A percentile compares a stretch with the other conserved stretches of the same genome.
Evolutionary conservation across 2,329 filamentous ascomycete genomes (phyloP).

Genomic region (Cladophialophora psammophila): DNA sequence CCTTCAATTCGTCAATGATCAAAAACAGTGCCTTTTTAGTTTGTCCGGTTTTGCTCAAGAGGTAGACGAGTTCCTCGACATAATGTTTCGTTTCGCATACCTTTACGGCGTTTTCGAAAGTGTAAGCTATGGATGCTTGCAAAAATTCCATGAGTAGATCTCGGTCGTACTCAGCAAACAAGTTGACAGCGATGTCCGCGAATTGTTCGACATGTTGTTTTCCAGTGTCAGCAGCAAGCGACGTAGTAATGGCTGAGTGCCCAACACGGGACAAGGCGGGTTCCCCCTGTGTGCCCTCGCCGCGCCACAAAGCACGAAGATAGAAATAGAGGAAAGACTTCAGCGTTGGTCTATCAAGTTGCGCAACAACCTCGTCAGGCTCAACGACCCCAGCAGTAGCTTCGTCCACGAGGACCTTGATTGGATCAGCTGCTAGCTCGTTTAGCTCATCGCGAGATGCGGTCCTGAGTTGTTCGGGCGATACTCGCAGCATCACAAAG

Average conservation of each 20-base stretch:
- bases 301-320: slow-evolving; percentile 82
- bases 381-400: slow-evolving; percentile 86
- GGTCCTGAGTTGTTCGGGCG: slow-evolving; percentile 69
- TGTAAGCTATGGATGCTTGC: slow-evolving; percentile 82
- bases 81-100: slow-evolving; percentile 83
- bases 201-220: slow-evolving; percentile 81
- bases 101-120: slow-evolving; percentile 74
- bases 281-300: slow-evolving; percentile 57
- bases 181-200: slow-evolving; percentile 81
- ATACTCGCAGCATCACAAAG: slow-evolving; percentile 86
- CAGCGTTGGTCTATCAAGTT: slow-evolving; percentile 73
- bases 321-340: slow-evolving; percentile 90
- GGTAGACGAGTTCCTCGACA: slow-evolving; percentile 91
- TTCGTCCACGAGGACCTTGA: slow-evolving; percentile 86
- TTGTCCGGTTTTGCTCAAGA: slow-evolving; percentile 93
- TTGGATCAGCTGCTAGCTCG: slow-evolving; percentile 80
- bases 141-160: slow-evolving; percentile 85
- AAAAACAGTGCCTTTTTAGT: slow-evolving; percentile 89
- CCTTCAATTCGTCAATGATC: slow-evolving; percentile 90
- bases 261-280: slow-evolving; percentile 49
- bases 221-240: slow-evolving; percentile 63
- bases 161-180: slow-evolving; percentile 86
- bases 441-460: slow-evolving; percentile 76
- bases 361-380: slow-evolving; percentile 77
- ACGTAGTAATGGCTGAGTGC: slow-evolving; percentile 45